Conservation (phyloP, 345 rosid genomes). For the Populus pruinosa region DNA sequence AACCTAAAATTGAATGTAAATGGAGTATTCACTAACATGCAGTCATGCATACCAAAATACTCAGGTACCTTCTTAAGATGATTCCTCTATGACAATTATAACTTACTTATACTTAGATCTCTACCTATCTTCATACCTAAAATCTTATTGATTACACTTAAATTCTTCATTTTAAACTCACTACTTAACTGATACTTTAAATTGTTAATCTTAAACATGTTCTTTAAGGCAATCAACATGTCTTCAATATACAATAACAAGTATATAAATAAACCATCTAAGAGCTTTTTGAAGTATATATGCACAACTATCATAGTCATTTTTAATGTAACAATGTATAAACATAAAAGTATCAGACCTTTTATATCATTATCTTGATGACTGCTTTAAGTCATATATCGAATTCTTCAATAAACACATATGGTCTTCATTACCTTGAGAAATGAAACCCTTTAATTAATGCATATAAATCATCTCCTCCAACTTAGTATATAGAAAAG, state of each 20-base stretch:
- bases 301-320: too few species aligned
- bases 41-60: background rate
- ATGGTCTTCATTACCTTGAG: background rate
- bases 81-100: background rate
- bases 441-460: background rate
- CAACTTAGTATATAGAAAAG: background rate
- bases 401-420: background rate
- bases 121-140: background rate
- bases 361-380: background rate
- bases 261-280: too few species aligned
- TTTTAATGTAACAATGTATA: background rate
- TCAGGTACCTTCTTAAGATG: background rate
- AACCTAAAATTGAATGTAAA: background rate
- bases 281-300: too few species aligned
- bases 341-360: background rate
- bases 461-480: background rate
- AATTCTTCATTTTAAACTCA: background rate
- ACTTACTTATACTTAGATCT: background rate
- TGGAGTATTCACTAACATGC: background rate
- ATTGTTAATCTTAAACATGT: background rate
- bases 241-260: background rate
- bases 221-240: background rate
- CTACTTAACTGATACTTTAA: background rate
- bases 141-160: background rate
- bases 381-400: background rate